Evolutionary conservation across 2,329 filamentous ascomycete species (phyloP).

Genomic region (Alternaria sp.): DNA sequence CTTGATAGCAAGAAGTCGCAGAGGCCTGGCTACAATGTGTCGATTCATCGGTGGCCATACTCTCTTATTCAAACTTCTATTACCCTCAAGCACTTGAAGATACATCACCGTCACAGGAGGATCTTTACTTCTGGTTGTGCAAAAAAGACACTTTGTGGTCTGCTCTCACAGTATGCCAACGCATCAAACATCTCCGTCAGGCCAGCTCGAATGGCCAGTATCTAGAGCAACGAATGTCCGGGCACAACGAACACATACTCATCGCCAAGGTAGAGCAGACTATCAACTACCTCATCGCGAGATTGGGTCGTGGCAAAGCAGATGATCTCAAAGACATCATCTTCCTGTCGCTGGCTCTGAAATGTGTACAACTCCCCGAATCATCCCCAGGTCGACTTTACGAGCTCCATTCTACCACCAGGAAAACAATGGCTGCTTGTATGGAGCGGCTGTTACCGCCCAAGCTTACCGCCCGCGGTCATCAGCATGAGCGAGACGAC

Average conservation of each 20-base stretch:
- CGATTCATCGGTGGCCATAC: constrained; percentile 24
- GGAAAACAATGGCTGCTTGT: constrained; percentile 17
- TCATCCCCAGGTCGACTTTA: neutral
- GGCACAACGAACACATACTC: neutral
- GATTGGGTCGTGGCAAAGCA: constrained; percentile 19
- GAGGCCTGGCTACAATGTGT: constrained; percentile 25
- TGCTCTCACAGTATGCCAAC: constrained; percentile 39
- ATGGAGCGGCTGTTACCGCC: constrained; percentile 18
- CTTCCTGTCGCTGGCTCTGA: constrained; percentile 23
- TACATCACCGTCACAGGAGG: constrained; percentile 16
- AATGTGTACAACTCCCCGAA: constrained; percentile 16
- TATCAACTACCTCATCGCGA: constrained; percentile 15
- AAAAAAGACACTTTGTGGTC: constrained; percentile 40
- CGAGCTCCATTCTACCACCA: constrained; percentile 7
- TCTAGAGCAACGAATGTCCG: neutral
- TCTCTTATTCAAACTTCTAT: constrained; percentile 28
- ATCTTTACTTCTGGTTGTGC: constrained; percentile 38
- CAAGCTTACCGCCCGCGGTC: constrained; percentile 2
- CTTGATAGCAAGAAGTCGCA: neutral
- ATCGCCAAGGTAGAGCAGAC: constrained; percentile 19
- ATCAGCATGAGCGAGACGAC: constrained; percentile 1
- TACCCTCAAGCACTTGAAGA: neutral
- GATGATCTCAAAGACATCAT: constrained; percentile 31
- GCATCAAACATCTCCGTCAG: constrained; percentile 26
- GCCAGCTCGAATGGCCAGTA: neutral